phyloP scores from a whole-genome alignment of 176 grass and related monocot genomes.

The Musa schizocarpa region DNA sequence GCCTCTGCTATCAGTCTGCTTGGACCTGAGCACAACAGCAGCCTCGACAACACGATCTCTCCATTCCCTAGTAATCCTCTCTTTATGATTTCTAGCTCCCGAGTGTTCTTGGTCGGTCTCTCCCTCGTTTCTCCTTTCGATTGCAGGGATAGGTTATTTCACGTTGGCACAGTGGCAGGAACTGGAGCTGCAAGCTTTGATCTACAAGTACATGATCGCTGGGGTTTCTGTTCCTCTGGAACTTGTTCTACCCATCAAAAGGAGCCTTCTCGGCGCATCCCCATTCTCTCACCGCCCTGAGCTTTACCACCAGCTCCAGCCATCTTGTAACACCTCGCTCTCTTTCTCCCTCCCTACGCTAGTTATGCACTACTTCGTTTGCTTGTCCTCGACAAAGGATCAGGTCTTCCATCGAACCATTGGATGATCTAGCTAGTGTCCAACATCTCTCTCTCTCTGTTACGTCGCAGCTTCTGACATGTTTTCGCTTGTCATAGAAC shows the following conservation, averaged over 20 bases:
- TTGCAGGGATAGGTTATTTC: conserved; percentile 7
- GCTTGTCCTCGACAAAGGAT: neutral
- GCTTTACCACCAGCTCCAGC: conserved; percentile 10
- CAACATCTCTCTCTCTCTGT: neutral
- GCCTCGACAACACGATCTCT: neutral
- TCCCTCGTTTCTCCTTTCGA: neutral
- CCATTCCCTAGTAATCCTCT: conserved; percentile 1
- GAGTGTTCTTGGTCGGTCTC: neutral
- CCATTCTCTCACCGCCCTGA: conserved; percentile 2
- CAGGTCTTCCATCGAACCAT: neutral
- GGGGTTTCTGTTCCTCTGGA: conserved; percentile 13
- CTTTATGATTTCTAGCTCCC: too few relatives aligned
- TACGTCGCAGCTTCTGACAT: neutral
- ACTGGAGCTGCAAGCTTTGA: conserved; percentile 22
- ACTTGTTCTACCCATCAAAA: conserved; percentile 19
- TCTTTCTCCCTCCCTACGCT: neutral
- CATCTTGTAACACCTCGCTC: neutral
- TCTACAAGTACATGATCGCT: conserved; percentile 24
- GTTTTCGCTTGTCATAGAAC: too few relatives aligned
- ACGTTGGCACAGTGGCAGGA: conserved; percentile 17
- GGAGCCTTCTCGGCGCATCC: conserved; percentile 7
- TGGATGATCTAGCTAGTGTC: neutral
- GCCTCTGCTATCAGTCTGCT: neutral
- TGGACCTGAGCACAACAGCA: neutral
- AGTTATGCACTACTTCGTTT: neutral